phyloP scores from a whole-genome alignment of 2,329 filamentous ascomycete species.

The Annulohypoxylon truncatum region DNA sequence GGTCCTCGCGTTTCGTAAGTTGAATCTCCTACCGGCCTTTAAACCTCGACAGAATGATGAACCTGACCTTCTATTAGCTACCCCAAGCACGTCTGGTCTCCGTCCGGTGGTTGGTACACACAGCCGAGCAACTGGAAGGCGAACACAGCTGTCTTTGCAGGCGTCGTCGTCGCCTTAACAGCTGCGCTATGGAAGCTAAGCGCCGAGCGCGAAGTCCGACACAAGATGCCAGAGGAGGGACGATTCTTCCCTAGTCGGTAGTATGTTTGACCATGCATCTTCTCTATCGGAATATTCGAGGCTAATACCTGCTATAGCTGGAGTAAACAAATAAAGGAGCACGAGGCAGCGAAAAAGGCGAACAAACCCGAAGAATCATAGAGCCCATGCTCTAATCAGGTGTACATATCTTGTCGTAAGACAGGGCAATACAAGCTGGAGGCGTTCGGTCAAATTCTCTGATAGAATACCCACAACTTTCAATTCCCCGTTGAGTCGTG shows the following conservation, averaged over 20 bases:
- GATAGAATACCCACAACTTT: background rate
- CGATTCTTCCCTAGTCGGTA: slow-evolving; percentile 89
- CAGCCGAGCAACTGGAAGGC: slow-evolving; percentile 94
- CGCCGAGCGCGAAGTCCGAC: slow-evolving; percentile 77
- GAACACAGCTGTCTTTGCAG: slow-evolving; percentile 84
- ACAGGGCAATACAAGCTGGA: slow-evolving; percentile 38
- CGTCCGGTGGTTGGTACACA: slow-evolving; percentile 95
- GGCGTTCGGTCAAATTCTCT: slow-evolving; percentile 4
- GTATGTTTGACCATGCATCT: slow-evolving; percentile 63
- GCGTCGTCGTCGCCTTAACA: slow-evolving; percentile 74
- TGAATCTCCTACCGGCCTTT: slow-evolving; percentile 12
- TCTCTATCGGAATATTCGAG: background rate
- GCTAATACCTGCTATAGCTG: slow-evolving; percentile 50
- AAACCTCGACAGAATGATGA: slow-evolving; percentile 12
- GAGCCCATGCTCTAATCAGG: slow-evolving; percentile 5
- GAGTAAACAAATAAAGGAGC: slow-evolving; percentile 59
- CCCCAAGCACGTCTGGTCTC: slow-evolving; percentile 99
- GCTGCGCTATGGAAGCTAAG: slow-evolving; percentile 76
- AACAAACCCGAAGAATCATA: slow-evolving; percentile 47
- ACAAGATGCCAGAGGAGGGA: slow-evolving; percentile 81
- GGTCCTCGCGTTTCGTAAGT: slow-evolving; percentile 74
- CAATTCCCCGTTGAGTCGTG: background rate
- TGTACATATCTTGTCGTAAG: slow-evolving; percentile 43
- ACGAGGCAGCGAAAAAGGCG: slow-evolving; percentile 55
- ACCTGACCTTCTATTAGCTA: slow-evolving; percentile 68